Conservation (phyloP, 352 stramenopile species). For the Phytophthora colocasiae region DNA sequence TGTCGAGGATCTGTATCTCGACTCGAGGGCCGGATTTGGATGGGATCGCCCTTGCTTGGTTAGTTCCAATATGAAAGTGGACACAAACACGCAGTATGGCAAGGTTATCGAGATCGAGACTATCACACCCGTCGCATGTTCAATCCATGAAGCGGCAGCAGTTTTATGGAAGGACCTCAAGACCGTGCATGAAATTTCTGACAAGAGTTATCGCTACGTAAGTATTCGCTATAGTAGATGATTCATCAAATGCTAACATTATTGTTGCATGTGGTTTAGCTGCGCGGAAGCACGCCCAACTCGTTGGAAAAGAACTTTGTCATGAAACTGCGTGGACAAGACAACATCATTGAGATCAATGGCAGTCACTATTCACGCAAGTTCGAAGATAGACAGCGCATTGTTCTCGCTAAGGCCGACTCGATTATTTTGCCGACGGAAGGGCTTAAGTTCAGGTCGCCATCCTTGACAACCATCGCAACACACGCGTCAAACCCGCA, state of each 20-base stretch:
- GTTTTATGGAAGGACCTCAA: constrained; percentile 29
- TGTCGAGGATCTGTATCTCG: constrained; percentile 14
- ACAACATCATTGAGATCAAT: constrained; percentile 18
- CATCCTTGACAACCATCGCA: constrained; percentile 20
- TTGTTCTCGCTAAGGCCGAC: constrained; percentile 29
- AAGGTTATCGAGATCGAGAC: constrained; percentile 33
- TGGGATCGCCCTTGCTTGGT: constrained; percentile 22
- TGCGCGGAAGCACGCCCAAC: constrained; percentile 25
- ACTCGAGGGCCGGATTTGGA: constrained; percentile 9
- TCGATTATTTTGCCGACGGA: constrained; percentile 22
- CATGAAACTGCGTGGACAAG: constrained; percentile 25
- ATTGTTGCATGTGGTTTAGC: constrained; percentile 6
- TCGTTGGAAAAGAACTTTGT: constrained; percentile 32
- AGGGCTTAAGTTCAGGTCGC: constrained; percentile 22
- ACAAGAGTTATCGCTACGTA: constrained; percentile 33
- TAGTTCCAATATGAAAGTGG: constrained; percentile 22
- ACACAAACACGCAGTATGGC: constrained; percentile 23
- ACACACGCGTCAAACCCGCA: constrained; percentile 1
- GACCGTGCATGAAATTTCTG: constrained; percentile 27
- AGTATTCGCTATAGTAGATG: background rate
- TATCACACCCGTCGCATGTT: constrained; percentile 21
- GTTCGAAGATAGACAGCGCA: constrained; percentile 21
- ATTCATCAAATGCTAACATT: too few species aligned
- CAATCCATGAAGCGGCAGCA: constrained; percentile 18
- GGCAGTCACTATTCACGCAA: constrained; percentile 26